These are phyloP conservation scores for Pichia sp. DNA, from an alignment of 1,139 yeast genomes.

Conservation along the genomic window DNA sequence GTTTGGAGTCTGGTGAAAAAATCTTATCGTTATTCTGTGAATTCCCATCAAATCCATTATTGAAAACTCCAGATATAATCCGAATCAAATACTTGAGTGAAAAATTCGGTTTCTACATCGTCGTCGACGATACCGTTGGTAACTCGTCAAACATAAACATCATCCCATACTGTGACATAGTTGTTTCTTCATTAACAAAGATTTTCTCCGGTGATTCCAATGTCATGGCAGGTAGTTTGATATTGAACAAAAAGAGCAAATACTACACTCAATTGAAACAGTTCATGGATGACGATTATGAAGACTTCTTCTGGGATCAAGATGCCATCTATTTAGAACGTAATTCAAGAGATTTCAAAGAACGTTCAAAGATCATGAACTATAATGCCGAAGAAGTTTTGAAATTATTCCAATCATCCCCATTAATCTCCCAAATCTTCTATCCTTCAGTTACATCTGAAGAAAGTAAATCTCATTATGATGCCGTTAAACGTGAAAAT, in stretches of 20 bases:
- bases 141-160: constrained; percentile 84
- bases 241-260: constrained; percentile 66
- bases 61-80: constrained; percentile 76
- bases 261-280: constrained; percentile 52
- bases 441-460: constrained; percentile 61
- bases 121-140: constrained; percentile 93
- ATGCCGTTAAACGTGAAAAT: constrained; percentile 57
- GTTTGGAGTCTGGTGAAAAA: constrained; percentile 62
- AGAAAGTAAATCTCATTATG: constrained; percentile 59
- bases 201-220: constrained; percentile 94
- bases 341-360: constrained; percentile 84
- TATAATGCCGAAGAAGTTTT: constrained; percentile 58
- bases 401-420: constrained; percentile 43
- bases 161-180: constrained; percentile 78
- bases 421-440: constrained; percentile 59
- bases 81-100: constrained; percentile 65
- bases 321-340: constrained; percentile 92
- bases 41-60: constrained; percentile 89
- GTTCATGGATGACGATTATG: constrained; percentile 52
- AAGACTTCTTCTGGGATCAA: constrained; percentile 87
- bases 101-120: constrained; percentile 69
- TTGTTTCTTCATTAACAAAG: constrained; percentile 85
- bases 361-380: constrained; percentile 67
- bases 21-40: constrained; percentile 80
- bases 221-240: constrained; percentile 91